Base-by-base conservation (phyloP, 148 eudicot genomes). In the Chenopodium berlandieri region DNA sequence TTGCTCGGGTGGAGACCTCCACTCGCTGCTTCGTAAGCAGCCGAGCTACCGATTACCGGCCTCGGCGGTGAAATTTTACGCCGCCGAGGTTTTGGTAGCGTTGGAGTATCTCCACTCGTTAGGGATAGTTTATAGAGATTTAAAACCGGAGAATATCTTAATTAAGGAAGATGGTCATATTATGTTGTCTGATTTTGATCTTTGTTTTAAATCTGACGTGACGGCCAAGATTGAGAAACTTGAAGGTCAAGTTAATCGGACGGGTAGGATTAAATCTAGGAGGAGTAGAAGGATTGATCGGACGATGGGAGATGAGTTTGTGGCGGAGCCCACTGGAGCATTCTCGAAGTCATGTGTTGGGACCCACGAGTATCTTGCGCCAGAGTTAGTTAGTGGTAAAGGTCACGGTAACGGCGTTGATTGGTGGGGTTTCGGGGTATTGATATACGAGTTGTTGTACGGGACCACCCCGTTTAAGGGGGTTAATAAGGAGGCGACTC, bases 401-500 rank as follows among this genome's bases (percentile, higher is more conserved):
- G 96, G 98, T 3, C 97, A 94, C 77, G 94, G 98, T 9, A 94
- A 89, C 86, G 97, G 91, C 2, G 98, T 94, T 1, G 98, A 94
- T 77, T 94, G 98, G 98, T 94, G 98, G 98, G 97, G 93, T 1
- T 91, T 92, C 25, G 98, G 97, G 67, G 91, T 94, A 0, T 85
- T 94, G 50, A 20, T 92, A 0, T 90, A 92, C 75, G 98, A 94
- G 76, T 67, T 94, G 3, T 8, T 94, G 16, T 84, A 79, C 64
- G 98, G 98, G 0, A 78, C 87, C 74, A 94, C 98, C 9, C 98
- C 98, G 82, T 94, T 94, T 78, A 90, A 91, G 75, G 98, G 98
- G 4, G 82, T 68, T 7, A 90, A 81, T 75, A 94, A 92, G 63
- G 93, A 94, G 71, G 87, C 83, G 3, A 94, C 98, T 7, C 74